Conservation (phyloP, 208 protist genomes). For the Sergeia podlipaevii region DNA sequence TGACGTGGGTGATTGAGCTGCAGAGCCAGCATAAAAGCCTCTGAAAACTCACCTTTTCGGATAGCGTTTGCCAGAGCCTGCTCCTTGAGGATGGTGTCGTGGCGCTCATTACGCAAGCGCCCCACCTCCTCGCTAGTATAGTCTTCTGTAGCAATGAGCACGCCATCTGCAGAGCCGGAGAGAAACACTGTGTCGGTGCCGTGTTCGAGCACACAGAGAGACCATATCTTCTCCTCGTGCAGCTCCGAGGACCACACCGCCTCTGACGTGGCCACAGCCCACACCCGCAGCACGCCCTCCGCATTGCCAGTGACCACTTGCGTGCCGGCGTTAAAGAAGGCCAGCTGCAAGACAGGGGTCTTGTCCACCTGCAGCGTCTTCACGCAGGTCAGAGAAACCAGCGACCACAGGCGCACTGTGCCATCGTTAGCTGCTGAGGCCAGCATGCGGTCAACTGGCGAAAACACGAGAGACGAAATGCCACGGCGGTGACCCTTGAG, state of each 20-base stretch:
- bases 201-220: constrained; percentile 50
- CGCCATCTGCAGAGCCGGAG: constrained; percentile 83
- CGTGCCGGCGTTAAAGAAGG: constrained; percentile 86
- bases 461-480: constrained; percentile 78
- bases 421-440: constrained; percentile 85
- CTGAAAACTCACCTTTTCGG: constrained; percentile 64
- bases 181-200: constrained; percentile 48
- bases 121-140: constrained; percentile 87
- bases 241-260: constrained; percentile 73
- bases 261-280: constrained; percentile 77
- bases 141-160: constrained; percentile 83
- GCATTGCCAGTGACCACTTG: constrained; percentile 84
- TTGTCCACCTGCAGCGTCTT: constrained; percentile 84
- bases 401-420: constrained; percentile 85
- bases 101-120: constrained; percentile 54
- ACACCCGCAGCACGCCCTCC: constrained; percentile 90
- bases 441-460: constrained; percentile 76
- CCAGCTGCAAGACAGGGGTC: constrained; percentile 69
- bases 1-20: constrained; percentile 86
- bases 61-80: constrained; percentile 85
- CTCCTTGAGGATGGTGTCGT: constrained; percentile 70
- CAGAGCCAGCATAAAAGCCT: constrained; percentile 80
- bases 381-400: constrained; percentile 74
- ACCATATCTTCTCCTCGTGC: constrained; percentile 88
- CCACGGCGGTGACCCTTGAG: constrained; percentile 85